These are phyloP conservation scores for Gnetum montanum DNA, from an alignment of 75 land plant species.

Conservation along the genomic window DNA sequence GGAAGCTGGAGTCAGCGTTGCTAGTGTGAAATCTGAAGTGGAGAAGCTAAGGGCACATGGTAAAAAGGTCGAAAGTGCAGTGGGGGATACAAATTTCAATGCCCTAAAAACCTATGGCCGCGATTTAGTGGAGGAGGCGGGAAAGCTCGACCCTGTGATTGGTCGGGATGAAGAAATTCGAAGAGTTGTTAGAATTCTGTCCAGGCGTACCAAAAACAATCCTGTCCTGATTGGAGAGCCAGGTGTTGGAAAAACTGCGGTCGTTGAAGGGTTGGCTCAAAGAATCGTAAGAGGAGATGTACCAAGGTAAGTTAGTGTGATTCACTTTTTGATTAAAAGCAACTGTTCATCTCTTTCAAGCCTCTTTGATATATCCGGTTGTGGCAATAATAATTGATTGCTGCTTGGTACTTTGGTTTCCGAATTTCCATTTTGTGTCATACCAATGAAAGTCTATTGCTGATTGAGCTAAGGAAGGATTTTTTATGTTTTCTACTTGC, in stretches of 20 bases:
- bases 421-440: background rate
- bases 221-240: conserved; percentile 97
- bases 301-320: conserved; percentile 34
- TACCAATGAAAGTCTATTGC: background rate
- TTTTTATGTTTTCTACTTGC: conserved; percentile 7
- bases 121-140: conserved; percentile 88
- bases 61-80: conserved; percentile 79
- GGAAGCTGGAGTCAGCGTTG: conserved; percentile 57
- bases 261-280: conserved; percentile 93
- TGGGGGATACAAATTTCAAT: conserved; percentile 82
- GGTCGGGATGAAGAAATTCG: conserved; percentile 94
- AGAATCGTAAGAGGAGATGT: conserved; percentile 91
- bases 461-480: background rate
- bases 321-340: no score
- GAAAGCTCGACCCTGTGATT: conserved; percentile 94
- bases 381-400: no score
- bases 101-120: conserved; percentile 90
- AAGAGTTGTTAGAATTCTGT: conserved; percentile 75
- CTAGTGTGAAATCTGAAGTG: conserved; percentile 65
- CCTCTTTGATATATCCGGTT: no score
- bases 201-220: conserved; percentile 91
- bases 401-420: no score
- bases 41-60: conserved; percentile 84
- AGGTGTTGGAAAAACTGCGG: conserved; percentile 97
- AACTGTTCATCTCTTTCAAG: no score